Percentiles rank a stretch among this genome's conserved stretches.
phyloP scores from a whole-genome alignment of 116 monocot genomes.

The Posidonia oceanica region DNA sequence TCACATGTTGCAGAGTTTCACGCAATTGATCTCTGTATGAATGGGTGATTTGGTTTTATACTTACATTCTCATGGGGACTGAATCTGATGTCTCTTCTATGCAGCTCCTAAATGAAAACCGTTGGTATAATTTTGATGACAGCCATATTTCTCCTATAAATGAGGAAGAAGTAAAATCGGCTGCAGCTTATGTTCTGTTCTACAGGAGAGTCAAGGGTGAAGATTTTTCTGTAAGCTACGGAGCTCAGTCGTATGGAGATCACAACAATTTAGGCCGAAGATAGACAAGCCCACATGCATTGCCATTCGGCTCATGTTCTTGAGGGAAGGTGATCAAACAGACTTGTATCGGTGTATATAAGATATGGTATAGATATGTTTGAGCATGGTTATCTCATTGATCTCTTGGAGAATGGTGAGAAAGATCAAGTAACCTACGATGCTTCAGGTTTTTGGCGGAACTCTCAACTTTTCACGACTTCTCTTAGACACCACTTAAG shows the following conservation, averaged over 20 bases:
- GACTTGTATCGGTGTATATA: too few relatives aligned
- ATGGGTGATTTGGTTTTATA: neutral
- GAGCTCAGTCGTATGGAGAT: conserved; percentile 27
- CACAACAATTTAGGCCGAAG: conserved; percentile 6
- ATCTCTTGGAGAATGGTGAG: too few relatives aligned
- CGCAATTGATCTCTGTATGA: neutral
- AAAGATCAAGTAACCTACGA: too few relatives aligned
- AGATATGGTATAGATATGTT: too few relatives aligned
- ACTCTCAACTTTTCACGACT: too few relatives aligned
- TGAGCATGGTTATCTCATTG: too few relatives aligned
- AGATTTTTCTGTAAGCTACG: conserved; percentile 36
- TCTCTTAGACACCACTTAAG: too few relatives aligned
- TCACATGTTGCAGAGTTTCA: too few relatives aligned
- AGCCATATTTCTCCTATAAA: conserved; percentile 77
- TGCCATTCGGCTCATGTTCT: neutral
- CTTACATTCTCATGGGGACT: neutral
- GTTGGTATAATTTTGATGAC: conserved; percentile 97
- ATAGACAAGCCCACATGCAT: neutral
- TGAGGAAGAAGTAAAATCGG: conserved; percentile 91
- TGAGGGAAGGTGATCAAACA: too few relatives aligned
- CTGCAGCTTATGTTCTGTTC: conserved; percentile 95
- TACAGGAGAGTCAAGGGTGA: conserved; percentile 67
- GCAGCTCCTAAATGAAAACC: conserved; percentile 84
- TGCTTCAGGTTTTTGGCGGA: too few relatives aligned
- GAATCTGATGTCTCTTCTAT: neutral